These are phyloP conservation scores for Rosa hybrid DNA, from an alignment of 331 rosid species.

Conservation along the genomic window DNA sequence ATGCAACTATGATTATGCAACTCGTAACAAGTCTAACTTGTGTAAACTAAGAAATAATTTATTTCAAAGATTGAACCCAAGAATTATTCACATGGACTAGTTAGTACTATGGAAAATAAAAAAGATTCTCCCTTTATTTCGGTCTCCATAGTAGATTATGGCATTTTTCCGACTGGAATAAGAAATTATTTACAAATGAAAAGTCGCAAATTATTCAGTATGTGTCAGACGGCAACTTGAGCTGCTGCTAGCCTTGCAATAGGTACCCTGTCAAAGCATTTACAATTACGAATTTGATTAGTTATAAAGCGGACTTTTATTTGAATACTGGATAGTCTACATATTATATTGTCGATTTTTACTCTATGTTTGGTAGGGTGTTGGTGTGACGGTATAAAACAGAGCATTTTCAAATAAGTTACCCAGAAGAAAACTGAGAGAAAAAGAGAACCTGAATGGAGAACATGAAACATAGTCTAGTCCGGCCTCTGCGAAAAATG, in stretches of 20 bases:
- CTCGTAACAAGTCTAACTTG: not conserved
- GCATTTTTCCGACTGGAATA: not conserved
- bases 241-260: conserved; percentile 99
- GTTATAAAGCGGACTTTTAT: not conserved
- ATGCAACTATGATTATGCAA: not conserved
- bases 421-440: not conserved
- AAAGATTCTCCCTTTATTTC: not conserved
- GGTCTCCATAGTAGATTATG: conserved; percentile 23
- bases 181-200: conserved; percentile 29
- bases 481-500: conserved; percentile 90
- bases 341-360: not conserved
- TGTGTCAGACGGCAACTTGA: conserved; percentile 61
- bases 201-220: not conserved
- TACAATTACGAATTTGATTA: not conserved
- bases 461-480: conserved; percentile 99
- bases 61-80: not conserved
- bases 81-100: conserved; percentile 1
- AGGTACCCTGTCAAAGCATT: conserved; percentile 66
- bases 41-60: not conserved
- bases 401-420: not conserved
- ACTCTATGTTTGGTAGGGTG: not conserved
- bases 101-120: not conserved
- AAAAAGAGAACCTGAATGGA: conserved; percentile 70
- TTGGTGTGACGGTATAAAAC: not conserved
- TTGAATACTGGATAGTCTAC: too few relatives aligned